Base-by-base conservation (phyloP, 768 basidiomycete species). In the Multifurca ochricompacta region DNA sequence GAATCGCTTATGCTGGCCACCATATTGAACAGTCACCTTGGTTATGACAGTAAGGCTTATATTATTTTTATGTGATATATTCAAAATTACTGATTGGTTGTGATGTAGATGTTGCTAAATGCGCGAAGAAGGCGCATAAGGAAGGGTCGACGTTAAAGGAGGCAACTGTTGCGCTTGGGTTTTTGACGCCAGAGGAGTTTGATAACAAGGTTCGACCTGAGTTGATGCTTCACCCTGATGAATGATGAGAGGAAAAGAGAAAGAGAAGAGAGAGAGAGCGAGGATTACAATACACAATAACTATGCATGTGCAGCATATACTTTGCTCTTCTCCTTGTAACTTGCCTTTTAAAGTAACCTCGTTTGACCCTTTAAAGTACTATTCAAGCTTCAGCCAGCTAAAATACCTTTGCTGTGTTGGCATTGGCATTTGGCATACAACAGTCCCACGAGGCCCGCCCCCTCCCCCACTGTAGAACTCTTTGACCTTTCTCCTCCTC, bases 111-210 rank as follows among this genome's bases (percentile, higher is more conserved):
- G 96, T 98, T 46, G 96, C 96, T 46, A 93, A 90, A 73, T 91
- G 89, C 65, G 96, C 96, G 27, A 99, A 99, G 80, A 98, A 98
- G 70, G 96, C 96, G n/a, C 96, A 98, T 77, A 91, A 87, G 69
- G 93, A 99, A 71, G 96, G 96, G 25, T 89, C 85, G 45, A 98
- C 96, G 56, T 67, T 98, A 69, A 98, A 95, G 76, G 87, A 92
- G 72, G 92, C 96, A 37, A 92, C 93, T 10, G 85, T 98, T 42
- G 70, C 82, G 18, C 79, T 97, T 32, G 91, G 91, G 45, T 84
- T 89, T 70, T 69, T 98, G 64, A 87, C 87, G 1, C 74, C 82
- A 0, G 91, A 95, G 67, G 91, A 94, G 69, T 99, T 98, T 70
- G 94, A 98, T 70, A 76, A 80, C 68, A 91, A 92, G 74, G 96